Conservation (phyloP, 176 grass and related monocot genomes). For the Carex kokanica region DNA sequence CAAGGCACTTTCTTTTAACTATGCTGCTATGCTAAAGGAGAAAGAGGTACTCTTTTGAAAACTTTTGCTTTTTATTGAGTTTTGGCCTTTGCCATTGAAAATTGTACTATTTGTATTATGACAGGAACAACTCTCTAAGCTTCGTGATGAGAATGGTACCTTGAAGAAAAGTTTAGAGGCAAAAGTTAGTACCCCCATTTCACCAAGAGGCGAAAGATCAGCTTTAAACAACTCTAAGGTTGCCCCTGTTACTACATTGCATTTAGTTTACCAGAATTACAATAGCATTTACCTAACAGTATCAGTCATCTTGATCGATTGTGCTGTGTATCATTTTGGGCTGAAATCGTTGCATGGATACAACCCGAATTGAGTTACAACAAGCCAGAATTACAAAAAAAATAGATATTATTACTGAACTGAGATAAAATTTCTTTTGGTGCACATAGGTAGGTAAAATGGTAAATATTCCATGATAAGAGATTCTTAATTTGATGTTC, state of each 20-base stretch:
- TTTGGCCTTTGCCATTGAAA: background rate
- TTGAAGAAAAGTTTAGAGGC: slow-evolving; percentile 69
- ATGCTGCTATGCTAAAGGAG: slow-evolving; percentile 88
- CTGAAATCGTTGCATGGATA: background rate
- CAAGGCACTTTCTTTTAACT: slow-evolving; percentile 89
- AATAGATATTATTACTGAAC: background rate
- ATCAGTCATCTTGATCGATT: background rate
- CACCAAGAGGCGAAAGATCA: slow-evolving; percentile 23
- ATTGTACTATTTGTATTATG: slow-evolving; percentile 15
- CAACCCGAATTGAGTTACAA: background rate
- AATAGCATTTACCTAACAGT: background rate
- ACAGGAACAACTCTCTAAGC: slow-evolving; percentile 80
- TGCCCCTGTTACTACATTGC: background rate
- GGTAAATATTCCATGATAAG: background rate
- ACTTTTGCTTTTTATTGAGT: background rate
- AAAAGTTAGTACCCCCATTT: slow-evolving; percentile 6
- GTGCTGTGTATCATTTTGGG: background rate
- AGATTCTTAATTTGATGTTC: background rate
- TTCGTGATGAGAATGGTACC: slow-evolving; percentile 70
- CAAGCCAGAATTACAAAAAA: background rate
- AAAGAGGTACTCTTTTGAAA: slow-evolving; percentile 69
- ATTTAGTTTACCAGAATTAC: background rate
- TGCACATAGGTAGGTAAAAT: background rate
- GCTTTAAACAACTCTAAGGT: slow-evolving; percentile 54
- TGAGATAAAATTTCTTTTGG: background rate